Evolutionary conservation across 257 asterid genomes (phyloP).

Genomic region (Verbena officinalis): DNA sequence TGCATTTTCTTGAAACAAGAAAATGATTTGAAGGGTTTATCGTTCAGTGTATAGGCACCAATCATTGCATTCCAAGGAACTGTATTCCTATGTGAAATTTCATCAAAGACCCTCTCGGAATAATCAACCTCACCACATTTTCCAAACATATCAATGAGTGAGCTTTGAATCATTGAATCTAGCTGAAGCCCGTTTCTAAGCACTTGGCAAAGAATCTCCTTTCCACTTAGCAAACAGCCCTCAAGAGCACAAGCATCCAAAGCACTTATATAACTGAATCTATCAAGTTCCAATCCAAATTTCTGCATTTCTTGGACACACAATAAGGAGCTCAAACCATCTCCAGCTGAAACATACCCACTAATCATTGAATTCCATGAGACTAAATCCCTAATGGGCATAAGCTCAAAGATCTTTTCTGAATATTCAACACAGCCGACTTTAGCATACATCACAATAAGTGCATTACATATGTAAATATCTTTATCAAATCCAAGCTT

Average conservation of each 20-base stretch:
- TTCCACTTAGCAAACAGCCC: constrained; percentile 41
- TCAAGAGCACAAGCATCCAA: constrained; percentile 55
- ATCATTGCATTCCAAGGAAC: constrained; percentile 64
- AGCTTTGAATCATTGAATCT: constrained; percentile 62
- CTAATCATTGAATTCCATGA: constrained; percentile 76
- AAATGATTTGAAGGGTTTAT: constrained; percentile 40
- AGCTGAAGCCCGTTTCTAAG: constrained; percentile 44
- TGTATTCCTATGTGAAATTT: constrained; percentile 43
- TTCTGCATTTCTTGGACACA: constrained; percentile 49
- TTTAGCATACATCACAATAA: constrained; percentile 61
- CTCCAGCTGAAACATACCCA: constrained; percentile 52
- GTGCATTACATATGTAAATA: constrained; percentile 58
- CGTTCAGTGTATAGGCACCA: constrained; percentile 47
- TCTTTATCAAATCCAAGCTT: constrained; percentile 62
- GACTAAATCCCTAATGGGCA: constrained; percentile 56
- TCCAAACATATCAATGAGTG: constrained; percentile 69
- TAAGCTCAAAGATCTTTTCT: constrained; percentile 45
- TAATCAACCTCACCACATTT: constrained; percentile 54
- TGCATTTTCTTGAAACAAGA: constrained; percentile 49
- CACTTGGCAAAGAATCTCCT: constrained; percentile 59
- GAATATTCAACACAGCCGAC: constrained; percentile 48
- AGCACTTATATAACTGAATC: constrained; percentile 47
- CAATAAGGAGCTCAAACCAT: constrained; percentile 44
- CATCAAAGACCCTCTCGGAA: constrained; percentile 46
- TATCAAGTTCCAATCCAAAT: constrained; percentile 40